Base-by-base conservation (phyloP, 768 basidiomycete species). In the Gymnopilus dilepis region DNA sequence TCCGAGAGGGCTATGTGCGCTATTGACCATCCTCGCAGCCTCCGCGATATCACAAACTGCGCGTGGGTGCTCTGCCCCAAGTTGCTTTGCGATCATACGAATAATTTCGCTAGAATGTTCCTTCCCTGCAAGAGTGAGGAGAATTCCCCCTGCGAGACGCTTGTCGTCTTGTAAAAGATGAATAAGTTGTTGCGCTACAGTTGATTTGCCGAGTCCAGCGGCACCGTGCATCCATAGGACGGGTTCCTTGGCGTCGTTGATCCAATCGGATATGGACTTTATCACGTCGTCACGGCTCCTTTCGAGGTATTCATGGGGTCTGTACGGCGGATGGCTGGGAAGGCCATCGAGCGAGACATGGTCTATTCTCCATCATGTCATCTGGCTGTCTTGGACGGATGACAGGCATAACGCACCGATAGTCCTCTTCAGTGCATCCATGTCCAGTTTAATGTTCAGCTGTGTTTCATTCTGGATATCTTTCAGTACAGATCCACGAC, bases 201-300 rank as follows among this genome's bases (percentile, higher is more conserved):
- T 57, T 7, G 56, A 57, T 57, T 57, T 57, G 4, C 56, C 56
- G 0, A 57, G 30, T n/a, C 56, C 56, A 57, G 56, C 43, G 0
- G 42, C n/a, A 24, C 56, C 56, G 22, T 57, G 28, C 22, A 54
- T 40, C 52, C 52, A 54, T 21, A 54, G 52, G 52, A 54, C 37
- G 19, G 34, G 28, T 38, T 54, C 52, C 13, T 11, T 4, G 19
- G 1, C 22, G 22, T 54, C 22, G 2, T 19, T 4, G 24, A 54
- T 54, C 52, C 52, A 54, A 17, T 40, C 21, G 24, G 52, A 54
- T 15, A 54, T n/a, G 40, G 38, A 38, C 2, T 33, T 24, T 26
- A 54, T 28, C 15, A 54, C 37, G 4, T 54, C 52, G 21, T 54
- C 52, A 3, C 52, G 19, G 38, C 52, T 54, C 6, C 40, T 54